Percentiles rank a stretch among this genome's conserved stretches.
Conservation (phyloP, 2,329 filamentous ascomycete species). For the Meredithiella fracta region DNA sequence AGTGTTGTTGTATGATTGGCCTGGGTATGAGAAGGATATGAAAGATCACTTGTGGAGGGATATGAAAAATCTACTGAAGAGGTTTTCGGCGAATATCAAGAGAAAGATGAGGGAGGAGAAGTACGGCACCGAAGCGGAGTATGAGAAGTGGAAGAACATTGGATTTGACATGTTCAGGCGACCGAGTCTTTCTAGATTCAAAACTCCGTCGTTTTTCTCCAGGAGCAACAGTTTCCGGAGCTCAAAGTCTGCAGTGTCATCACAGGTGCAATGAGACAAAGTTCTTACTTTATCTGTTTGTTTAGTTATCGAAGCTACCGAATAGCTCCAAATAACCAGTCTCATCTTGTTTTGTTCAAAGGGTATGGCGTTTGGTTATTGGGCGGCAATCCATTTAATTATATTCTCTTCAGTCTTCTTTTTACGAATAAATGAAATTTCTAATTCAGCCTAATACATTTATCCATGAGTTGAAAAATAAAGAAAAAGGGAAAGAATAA, state of each 20-base stretch:
- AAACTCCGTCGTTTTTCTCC: constrained; percentile 3
- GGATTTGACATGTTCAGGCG: constrained; percentile 8
- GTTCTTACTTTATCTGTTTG: too few relatives aligned
- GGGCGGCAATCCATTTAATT: not conserved
- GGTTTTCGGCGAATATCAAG: constrained; percentile 1
- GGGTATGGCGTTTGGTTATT: not conserved
- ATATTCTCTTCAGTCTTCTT: too few relatives aligned
- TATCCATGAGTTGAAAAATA: too few relatives aligned
- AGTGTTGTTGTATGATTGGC: constrained; percentile 12
- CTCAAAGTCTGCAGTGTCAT: not conserved
- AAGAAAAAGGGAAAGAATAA: not conserved
- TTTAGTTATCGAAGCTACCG: too few relatives aligned
- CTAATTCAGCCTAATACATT: too few relatives aligned
- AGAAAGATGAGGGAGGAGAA: not conserved
- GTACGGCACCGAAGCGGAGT: not conserved
- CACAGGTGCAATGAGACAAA: too few relatives aligned
- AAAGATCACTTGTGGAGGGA: constrained; percentile 3
- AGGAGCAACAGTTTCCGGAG: not conserved
- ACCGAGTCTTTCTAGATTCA: not conserved
- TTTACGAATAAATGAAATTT: too few relatives aligned
- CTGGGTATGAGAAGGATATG: constrained; percentile 4
- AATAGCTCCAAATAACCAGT: too few relatives aligned
- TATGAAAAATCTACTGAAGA: constrained; percentile 4
- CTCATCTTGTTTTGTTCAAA: not conserved
- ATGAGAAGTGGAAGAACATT: not conserved